Evolutionary conservation across 805 yeast genomes (phyloP), one percentile per base, ranked within the genome.

Genomic region (Kregervanrija pseudodelftensis): DNA sequence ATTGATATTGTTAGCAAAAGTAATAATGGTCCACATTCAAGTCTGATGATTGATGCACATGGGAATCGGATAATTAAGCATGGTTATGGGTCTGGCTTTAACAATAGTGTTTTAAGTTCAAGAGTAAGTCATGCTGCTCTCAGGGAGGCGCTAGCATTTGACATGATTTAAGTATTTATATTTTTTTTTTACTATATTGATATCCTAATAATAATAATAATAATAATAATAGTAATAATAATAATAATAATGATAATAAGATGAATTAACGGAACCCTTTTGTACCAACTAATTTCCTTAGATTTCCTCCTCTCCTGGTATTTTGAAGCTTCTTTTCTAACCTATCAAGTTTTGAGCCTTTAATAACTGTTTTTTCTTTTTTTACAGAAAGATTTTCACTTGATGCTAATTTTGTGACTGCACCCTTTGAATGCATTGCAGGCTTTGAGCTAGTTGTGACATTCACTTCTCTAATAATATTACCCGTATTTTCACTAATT

Each of bases 91-190:
- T 66, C 73, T 1, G 58, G 56, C 4, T 61, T 68, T 46, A 61
- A 62, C 42, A 51, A 54, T 14, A 60, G 54, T 7, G 68, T 64
- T 15, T 40, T 60, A n/a, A 58, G 58, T 36, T 60, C 71, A 11
- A 61, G 70, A 38, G 67, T 75, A 30, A 74, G 77, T 47, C 75
- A 68, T 50, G 64, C 68, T n/a, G 72, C 76, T 1, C 54, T 74
- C 14, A 56, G 67, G 45, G 79, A 74, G 35, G 80, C 80, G 2
- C 57, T 74, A 30, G 55, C 57, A 38, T 47, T 49, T 43, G 53
- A 55, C 8, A 54, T 61, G 40, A 32, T 11, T 22, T 22, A 7
- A 22, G 28, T 22, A 5, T 22, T 22, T 22, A 17, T 17, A 17
- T 22, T 22, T 22, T 22, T 22, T 22, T 55, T 14, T 39, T 40